Evolutionary conservation across 2,329 filamentous ascomycete genomes (phyloP), one percentile per base, ranked within the genome.

Genomic region (Colletotrichum sp.): DNA sequence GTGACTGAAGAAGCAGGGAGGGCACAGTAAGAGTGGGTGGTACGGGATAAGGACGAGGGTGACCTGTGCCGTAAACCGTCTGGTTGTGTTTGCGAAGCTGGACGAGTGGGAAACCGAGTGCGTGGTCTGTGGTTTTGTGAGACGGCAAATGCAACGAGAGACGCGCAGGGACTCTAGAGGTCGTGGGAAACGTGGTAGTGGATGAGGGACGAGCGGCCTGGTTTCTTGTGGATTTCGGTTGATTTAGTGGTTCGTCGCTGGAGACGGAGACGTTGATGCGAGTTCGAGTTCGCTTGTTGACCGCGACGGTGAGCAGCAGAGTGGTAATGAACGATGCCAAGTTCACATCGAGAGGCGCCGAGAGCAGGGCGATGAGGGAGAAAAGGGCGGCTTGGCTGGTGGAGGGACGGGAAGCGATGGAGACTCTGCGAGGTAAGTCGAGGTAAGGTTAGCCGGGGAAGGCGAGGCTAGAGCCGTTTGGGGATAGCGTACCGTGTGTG

Each of bases 351-450:
- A 69, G 36, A 72, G 70, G 32, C 36, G 55, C 24, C 26, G 32
- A 60, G 55, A 0, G 55, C 34, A 49, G 36, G 55, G n/a, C 21
- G 32, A 70, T 70, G 57, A 70, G 68, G 68, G 68, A 34, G 39
- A 49, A 49, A 52, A 70, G 36, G 55, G 68, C 57, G 68, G 32
- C 21, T 57, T 30, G 26, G 57, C 26, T 76, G 64, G 64, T 76
- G 74, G 74, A 74, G 74, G 74, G 74, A 64, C 74, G 74, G 74
- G 74, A 73, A 72, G 73, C 34, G 52, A 72, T 72, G 70, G 70
- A 74, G 70, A 60, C 44, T n/a, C 66, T 64, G 62, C 34, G 64
- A 71, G 44, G 57, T 62, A 60, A 71, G 59, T 75, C 44, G 65
- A 52, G 59, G 64, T 73, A 69, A 76, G 70, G 74, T 76, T 76